phyloP scores from a whole-genome alignment of 140 eudicot genomes.

The Senecio squalidus region DNA sequence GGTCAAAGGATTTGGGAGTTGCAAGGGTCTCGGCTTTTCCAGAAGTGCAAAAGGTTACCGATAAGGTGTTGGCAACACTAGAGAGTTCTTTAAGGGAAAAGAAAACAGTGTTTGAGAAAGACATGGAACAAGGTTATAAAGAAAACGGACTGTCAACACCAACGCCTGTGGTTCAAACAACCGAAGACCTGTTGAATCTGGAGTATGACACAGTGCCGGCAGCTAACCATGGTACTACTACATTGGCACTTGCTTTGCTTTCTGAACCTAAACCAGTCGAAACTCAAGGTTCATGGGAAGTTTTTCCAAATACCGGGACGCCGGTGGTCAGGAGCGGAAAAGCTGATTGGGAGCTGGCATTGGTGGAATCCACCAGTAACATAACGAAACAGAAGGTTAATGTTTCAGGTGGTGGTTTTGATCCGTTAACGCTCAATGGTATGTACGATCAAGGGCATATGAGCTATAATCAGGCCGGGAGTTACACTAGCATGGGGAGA shows the following conservation, averaged over 20 bases:
- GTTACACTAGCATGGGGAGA: conserved; percentile 51
- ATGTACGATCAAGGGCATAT: conserved; percentile 78
- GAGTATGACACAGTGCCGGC: conserved; percentile 43
- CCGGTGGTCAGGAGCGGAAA: conserved; percentile 57
- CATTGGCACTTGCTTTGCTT: conserved; percentile 56
- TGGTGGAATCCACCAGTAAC: conserved; percentile 69
- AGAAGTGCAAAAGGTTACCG: conserved; percentile 54
- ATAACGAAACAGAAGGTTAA: conserved; percentile 49
- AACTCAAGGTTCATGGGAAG: conserved; percentile 29
- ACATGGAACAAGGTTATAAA: conserved; percentile 26
- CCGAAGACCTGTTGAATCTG: conserved; percentile 48
- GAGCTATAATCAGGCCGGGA: conserved; percentile 54
- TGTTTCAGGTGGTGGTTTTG: conserved; percentile 59
- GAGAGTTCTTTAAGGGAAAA: conserved; percentile 63
- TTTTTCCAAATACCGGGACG: not conserved
- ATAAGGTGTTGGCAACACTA: conserved; percentile 51
- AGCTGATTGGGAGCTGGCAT: conserved; percentile 80
- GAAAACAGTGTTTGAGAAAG: conserved; percentile 40
- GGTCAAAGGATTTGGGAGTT: conserved; percentile 70
- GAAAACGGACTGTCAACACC: conserved; percentile 42
- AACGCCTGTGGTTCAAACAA: conserved; percentile 30
- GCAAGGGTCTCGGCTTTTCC: conserved; percentile 61
- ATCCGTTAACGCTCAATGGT: conserved; percentile 54
- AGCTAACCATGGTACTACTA: conserved; percentile 21
- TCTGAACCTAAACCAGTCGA: conserved; percentile 37